Evolutionary conservation across 225 moss, liverwort and hornwort genomes (phyloP), one percentile per base, ranked within the genome.

Genomic region (Asterella californica): DNA sequence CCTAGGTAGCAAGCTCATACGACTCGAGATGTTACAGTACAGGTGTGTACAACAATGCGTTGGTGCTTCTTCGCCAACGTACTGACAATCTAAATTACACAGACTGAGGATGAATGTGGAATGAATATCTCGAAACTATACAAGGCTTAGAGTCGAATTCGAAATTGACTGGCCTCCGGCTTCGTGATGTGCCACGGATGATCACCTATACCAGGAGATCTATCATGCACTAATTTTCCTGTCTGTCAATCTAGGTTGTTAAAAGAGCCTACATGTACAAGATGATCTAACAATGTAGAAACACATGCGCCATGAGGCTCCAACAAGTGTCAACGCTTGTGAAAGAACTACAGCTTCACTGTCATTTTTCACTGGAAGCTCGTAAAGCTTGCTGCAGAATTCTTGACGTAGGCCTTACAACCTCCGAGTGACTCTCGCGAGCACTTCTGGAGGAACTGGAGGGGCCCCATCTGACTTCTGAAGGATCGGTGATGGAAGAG

Each of bases 351-450:
- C 15, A 30, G n/a, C 30, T 63, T 25, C 12, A 32, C 65, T 25
- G 33, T 75, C 78, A 78, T 67, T 19, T 30, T 19, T 47, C 63
- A 49, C 33, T 33, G 50, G 69, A 79, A 21, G 69, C 36, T 54
- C 69, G 30, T 52, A 79, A 22, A 36, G 79, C 79, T 69, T 79
- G 79, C 24, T 53, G 34, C 42, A 79, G 55, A 36, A 79, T 52
- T 36, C 69, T 69, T 15, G 68, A 49, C 1, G 79, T 79, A 22
- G 79, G 79, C 37, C 19, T 79, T 11, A 79, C 70, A 8, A 52
- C 37, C 37, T 79, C 57, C 79, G 70, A 70, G 36, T 70, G 79
- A 34, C 22, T 50, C 8, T 33, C 45, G 30, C 79, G 68, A 37
- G 50, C 68, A 32, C 10, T 70, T 53, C 69, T 50, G 6, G 78